Evolutionary conservation across 345 rosid species (phyloP), one percentile per base, ranked within the genome.

Genomic region (Durio zibethinus): DNA sequence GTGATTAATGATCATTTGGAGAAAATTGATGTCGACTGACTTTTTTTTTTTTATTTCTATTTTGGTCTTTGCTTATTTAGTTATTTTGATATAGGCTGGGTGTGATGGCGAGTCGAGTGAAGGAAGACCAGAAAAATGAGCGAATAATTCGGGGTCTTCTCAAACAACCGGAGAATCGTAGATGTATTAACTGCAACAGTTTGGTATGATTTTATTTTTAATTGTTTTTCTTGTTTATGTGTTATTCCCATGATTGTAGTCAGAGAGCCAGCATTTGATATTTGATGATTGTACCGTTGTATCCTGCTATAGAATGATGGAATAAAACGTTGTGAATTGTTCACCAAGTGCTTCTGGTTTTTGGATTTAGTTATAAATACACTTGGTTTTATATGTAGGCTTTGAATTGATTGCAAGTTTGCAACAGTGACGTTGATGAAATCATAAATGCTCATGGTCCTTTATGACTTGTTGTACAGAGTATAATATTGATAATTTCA

Each of bases 131-230:
- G 85, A 96, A 87, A 66, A 91, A 96, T 74, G 99, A 93, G 80
- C 70, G 87, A 75, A 83, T 88, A 81, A 96, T 96, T 78, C 88
- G 98, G 60, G 90, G 92, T 33, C 97, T 96, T 78, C 91, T 92
- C 78, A 96, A 96, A 81, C 95, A 89, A 75, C 82, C 90, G 0
- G 97, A 93, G 74, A 96, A 96, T 79, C 94, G 91, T 31, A 82
- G 93, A 66, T 96, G 99, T 86, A 92, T 96, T 36, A 96, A 96
- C 81, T 96, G 99, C 85, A 91, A 91, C 74, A 89, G 98, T 82
- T 81, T 88, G 94, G 99, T 96, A 87, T 77, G 90, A 25, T 66
- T 15, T 57, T 16, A 3, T 42, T 67, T 45, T 50, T 56, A 8
- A 27, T 56, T 66, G 20, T 56, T 57, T 54, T 31, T 68, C 25